Evolutionary conservation across 345 rosid genomes (phyloP), one percentile per base, ranked within the genome.

Genomic region (Cardamine resedifolia): DNA sequence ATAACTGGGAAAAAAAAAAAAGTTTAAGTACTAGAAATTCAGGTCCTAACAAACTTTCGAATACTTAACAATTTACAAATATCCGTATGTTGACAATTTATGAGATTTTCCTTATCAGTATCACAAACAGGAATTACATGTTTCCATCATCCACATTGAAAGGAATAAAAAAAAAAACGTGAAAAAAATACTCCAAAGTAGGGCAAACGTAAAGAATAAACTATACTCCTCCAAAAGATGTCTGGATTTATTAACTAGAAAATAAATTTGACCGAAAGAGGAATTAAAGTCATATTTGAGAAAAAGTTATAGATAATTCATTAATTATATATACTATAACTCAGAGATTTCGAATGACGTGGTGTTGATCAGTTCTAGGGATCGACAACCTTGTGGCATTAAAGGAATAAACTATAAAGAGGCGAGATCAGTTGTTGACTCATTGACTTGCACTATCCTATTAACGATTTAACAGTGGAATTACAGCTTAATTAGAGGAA

Each of bases 301-400:
- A 28, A 66, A 56, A 66, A 19, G 60, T 48, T 38, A 24, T 4
- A 48, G 67, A 58, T 58, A 47, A 66, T 28, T 58, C 60, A 66
- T 66, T 74, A 49, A 66, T n/a, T n/a, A n/a, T n/a, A n/a, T n/a
- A n/a, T n/a, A n/a, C 19, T 74, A 49, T 8, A 18, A 26, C 26
- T 38, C 67, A 66, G 72, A 74, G 67, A 74, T 66, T 58, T 58
- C 19, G 34, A 14, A 3, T 74, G 78, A 74, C 78, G 78, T 74
- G 77, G 72, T 66, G 72, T 39, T 59, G 78, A 66, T 51, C 34
- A 58, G 53, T 66, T 64, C 72, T 58, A 58, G 72, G 72, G 78
- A 74, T 74, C 23, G 7, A 49, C 67, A 74, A 36, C 33, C 4
- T 28, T 5, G 58, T 73, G 41, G 31, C 71, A 56, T 16, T 56